Evolutionary conservation across 768 basidiomycete species (phyloP).

Genomic region (Naematelia aurantialba): DNA sequence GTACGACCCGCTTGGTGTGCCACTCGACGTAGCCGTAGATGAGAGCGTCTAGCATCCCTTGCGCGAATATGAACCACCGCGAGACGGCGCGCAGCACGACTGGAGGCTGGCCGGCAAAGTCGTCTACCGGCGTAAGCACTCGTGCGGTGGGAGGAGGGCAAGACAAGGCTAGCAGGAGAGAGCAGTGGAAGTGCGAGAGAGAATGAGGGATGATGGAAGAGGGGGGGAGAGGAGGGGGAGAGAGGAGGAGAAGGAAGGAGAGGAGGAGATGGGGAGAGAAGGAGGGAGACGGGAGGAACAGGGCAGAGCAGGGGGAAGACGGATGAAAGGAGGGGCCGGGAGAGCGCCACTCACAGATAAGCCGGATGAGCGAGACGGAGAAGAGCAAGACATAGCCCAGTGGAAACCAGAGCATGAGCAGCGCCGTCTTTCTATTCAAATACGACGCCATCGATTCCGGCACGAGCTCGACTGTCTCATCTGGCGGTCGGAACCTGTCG

Average conservation of each 20-base stretch:
- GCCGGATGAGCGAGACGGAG: conserved; percentile 48
- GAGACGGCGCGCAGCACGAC: conserved; percentile 43
- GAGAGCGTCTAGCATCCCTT: conserved; percentile 49
- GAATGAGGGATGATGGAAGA: no score
- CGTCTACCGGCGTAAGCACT: conserved; percentile 24
- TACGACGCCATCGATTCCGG: conserved; percentile 49
- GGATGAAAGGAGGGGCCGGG: no score
- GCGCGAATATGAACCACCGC: conserved; percentile 49
- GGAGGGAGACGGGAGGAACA: background rate
- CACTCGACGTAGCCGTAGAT: conserved; percentile 51
- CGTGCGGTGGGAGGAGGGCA: no score
- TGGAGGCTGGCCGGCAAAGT: conserved; percentile 37
- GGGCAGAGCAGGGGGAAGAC: no score
- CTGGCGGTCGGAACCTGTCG: conserved; percentile 18
- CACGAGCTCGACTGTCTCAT: conserved; percentile 35
- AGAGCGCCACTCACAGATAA: conserved; percentile 41
- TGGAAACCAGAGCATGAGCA: conserved; percentile 51
- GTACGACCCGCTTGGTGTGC: conserved; percentile 47
- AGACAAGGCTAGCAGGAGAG: background rate
- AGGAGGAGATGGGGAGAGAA: no score
- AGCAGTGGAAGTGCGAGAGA: no score
- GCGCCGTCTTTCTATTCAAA: conserved; percentile 50
- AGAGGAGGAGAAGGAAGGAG: background rate
- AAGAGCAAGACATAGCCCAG: conserved; percentile 49
- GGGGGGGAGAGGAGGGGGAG: background rate